A percentile compares a stretch with the other conserved stretches of the same genome.
Evolutionary conservation across 2,329 filamentous ascomycete species (phyloP).

Genomic region (Fusarium sulawesiense): DNA sequence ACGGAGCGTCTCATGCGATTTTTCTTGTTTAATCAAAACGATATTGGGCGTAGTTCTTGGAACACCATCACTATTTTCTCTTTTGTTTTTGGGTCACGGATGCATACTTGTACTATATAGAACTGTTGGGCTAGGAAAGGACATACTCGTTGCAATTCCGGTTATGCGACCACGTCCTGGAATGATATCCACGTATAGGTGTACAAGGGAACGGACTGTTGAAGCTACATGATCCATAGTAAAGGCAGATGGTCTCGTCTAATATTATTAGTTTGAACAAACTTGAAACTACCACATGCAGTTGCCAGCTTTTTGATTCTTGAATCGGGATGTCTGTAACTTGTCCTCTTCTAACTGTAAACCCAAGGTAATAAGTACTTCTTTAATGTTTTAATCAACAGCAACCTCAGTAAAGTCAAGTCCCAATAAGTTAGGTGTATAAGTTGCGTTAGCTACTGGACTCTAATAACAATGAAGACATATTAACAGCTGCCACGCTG

Average conservation of each 20-base stretch:
- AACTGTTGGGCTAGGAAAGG: conserved; percentile 22
- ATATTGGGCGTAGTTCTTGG: conserved; percentile 23
- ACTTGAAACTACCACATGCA: not conserved
- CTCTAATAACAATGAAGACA: too few species aligned
- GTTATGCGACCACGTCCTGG: conserved; percentile 35
- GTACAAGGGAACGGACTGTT: conserved; percentile 21
- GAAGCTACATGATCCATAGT: not conserved
- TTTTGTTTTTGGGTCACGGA: conserved; percentile 8
- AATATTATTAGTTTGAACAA: conserved; percentile 2
- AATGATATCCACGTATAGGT: conserved; percentile 43
- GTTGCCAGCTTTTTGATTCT: not conserved
- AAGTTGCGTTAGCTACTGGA: too few species aligned
- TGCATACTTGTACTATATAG: conserved; percentile 36
- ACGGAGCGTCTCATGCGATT: conserved; percentile 29
- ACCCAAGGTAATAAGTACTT: too few species aligned
- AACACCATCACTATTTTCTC: conserved; percentile 28
- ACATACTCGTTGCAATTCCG: conserved; percentile 16
- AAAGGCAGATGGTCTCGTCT: conserved; percentile 3
- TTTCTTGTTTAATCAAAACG: conserved; percentile 25
- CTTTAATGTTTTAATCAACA: too few species aligned
- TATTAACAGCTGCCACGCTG: too few species aligned
- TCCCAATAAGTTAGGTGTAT: too few species aligned
- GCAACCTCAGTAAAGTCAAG: too few species aligned
- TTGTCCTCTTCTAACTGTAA: too few species aligned
- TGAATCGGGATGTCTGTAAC: too few species aligned